Evolutionary conservation across 176 grass and related monocot genomes (phyloP), one percentile per base, ranked within the genome.

Genomic region (Phyllostachys edulis): DNA sequence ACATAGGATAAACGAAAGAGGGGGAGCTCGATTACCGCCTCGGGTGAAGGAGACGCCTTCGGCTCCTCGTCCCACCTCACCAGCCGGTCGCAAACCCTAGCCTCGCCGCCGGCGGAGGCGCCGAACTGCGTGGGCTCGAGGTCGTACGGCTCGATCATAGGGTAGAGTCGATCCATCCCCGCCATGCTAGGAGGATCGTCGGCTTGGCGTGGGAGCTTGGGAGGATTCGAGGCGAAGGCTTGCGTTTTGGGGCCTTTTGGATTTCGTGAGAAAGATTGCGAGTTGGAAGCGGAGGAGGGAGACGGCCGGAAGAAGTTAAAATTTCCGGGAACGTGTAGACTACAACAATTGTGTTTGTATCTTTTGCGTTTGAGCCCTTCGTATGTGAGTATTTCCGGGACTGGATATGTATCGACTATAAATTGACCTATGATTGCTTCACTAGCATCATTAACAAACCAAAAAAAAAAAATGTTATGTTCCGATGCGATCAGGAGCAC

Each of bases 31-130:
- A 71, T 71, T 81, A 89, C 88, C 82, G 29, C 36, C 27, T 63
- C 73, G 17, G 64, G 71, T 24, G 24, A 69, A 13, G 83, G 18
- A 5, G 72, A 37, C 83, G n/a, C 24, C 27, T 70, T 73, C 18
- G 71, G 71, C 20, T 85, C 88, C 14, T 85, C 71, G 63, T 89
- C 83, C 88, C 88, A 89, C 77, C 74, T 76, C 12, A 85, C 88
- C 54, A 51, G 63, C 54, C 4, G 10, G 14, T 85, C 71, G 63
- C 52, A 71, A 81, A 55, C 78, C 71, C 71, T 67, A 81, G 54
- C 54, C 63, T 70, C 71, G 18, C 17, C 68, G 21, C 0, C 32
- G 15, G 1, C 34, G 11, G 1, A 32, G 14, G 2, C 51, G 20
- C 26, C 63, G 42, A 89, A 46, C 38, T 46, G 82, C 36, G 63